These are phyloP conservation scores for Talaromyces piceae DNA, from an alignment of 2,329 filamentous ascomycete genomes.

Conservation along the genomic window DNA sequence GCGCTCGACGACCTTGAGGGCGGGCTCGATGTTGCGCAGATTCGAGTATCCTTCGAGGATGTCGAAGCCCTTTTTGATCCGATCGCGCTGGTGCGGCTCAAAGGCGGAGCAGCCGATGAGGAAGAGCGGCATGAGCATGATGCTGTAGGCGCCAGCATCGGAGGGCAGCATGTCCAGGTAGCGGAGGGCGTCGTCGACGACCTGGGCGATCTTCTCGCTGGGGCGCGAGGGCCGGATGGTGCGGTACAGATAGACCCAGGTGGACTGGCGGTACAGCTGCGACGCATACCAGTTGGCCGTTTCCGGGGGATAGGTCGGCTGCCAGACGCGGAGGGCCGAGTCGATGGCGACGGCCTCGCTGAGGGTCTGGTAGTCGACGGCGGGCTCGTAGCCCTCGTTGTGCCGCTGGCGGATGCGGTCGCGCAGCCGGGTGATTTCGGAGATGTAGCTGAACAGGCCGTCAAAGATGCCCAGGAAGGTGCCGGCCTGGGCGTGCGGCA, in stretches of 20 bases:
- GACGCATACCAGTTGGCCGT: slow-evolving; percentile 50
- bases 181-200: slow-evolving; percentile 52
- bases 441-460: slow-evolving; percentile 70
- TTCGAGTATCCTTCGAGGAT: slow-evolving; percentile 49
- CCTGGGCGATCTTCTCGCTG: slow-evolving; percentile 47
- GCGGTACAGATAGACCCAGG: slow-evolving; percentile 57
- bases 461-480: slow-evolving; percentile 74
- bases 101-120: slow-evolving; percentile 56
- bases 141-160: slow-evolving; percentile 49
- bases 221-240: slow-evolving; percentile 53
- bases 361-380: slow-evolving; percentile 65
- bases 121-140: slow-evolving; percentile 55
- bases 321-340: slow-evolving; percentile 65
- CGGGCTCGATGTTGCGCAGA: slow-evolving; percentile 51
- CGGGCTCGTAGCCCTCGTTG: slow-evolving; percentile 53
- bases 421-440: slow-evolving; percentile 69
- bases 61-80: slow-evolving; percentile 48
- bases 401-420: slow-evolving; percentile 66
- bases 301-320: slow-evolving; percentile 49
- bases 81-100: slow-evolving; percentile 46
- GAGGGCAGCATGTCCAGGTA: slow-evolving; percentile 50
- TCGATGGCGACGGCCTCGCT: slow-evolving; percentile 71
- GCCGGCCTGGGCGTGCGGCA: slow-evolving; percentile 49
- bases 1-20: slow-evolving; percentile 48
- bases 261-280: slow-evolving; percentile 55